Evolutionary conservation across 345 rosid genomes (phyloP), one percentile per base, ranked within the genome.

Genomic region (Populus ilicifolia): DNA sequence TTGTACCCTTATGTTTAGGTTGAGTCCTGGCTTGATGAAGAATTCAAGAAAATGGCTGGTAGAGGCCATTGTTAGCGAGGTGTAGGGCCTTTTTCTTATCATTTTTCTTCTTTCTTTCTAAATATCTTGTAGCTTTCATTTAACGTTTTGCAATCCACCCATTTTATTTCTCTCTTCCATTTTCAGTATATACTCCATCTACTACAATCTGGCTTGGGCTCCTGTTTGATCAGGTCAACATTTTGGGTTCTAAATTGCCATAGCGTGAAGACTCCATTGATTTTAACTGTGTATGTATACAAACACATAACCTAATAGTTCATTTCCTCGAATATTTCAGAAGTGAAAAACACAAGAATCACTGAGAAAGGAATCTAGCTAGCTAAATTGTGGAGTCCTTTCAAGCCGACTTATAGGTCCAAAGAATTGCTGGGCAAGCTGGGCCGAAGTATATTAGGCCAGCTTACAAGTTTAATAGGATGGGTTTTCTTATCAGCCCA

Each of bases 1-100:
- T 56, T 90, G 89, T 50, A 84, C 88, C 46, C 79, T 90, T 18
- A 90, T 90, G 93, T 88, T 86, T 70, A 87, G 93, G 84, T 56
- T 90, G 59, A 90, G 93, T 52, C 93, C 93, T 69, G 88, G 64
- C 0, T 76, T 88, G 81, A 88, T 88, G 91, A 80, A 46, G 23
- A 61, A 62, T 48, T 87, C 90, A 1, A 79, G 73, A 18, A 63
- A 78, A 8, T 80, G 76, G 84, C 69, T 90, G 69, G 65, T 80
- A 52, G 86, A 86, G 59, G 84, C 88, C 69, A 70, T 87, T 78
- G 52, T 46, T 25, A 44, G 61, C 73, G 83, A 79, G 8, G 48
- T 80, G 21, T 84, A 74, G 73, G 4, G 12, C 7, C 8, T 17
- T 43, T 8, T 41, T 38, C 3, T 13, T 1, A 41, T 25, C 18